These are phyloP conservation scores for Erythrophleum fordii DNA, from an alignment of 306 rosid species.

Conservation along the genomic window DNA sequence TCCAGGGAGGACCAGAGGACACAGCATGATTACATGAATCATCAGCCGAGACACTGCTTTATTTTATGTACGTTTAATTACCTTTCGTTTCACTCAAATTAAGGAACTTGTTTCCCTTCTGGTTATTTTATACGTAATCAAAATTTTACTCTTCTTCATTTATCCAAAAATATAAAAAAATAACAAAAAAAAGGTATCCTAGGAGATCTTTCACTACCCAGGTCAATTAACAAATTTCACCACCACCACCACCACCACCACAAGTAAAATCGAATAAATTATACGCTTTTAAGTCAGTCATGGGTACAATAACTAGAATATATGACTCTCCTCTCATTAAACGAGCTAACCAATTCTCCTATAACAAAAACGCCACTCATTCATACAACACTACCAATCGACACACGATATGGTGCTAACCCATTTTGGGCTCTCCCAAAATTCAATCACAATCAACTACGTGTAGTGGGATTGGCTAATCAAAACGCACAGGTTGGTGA, in stretches of 20 bases:
- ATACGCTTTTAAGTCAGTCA: background rate
- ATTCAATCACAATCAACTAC: background rate
- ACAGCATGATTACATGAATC: too few relatives aligned
- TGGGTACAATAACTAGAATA: background rate
- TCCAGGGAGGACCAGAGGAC: too few relatives aligned
- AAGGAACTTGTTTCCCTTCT: background rate
- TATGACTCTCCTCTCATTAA: background rate
- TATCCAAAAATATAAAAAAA: too few relatives aligned
- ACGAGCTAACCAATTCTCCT: constrained; percentile 3
- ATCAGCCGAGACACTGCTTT: too few relatives aligned
- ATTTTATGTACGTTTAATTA: background rate
- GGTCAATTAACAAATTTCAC: background rate
- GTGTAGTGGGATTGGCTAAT: background rate
- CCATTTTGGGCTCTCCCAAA: background rate
- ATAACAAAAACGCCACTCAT: constrained; percentile 13
- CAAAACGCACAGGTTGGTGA: constrained; percentile 57
- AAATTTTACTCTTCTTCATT: background rate
- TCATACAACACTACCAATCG: background rate
- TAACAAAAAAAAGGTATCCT: too few relatives aligned
- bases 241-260: background rate
- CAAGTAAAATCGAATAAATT: background rate
- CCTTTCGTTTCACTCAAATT: background rate
- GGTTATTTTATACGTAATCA: background rate
- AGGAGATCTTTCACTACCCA: background rate
- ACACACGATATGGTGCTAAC: background rate